Evolutionary conservation across 257 asterid species (phyloP), one percentile per base, ranked within the genome.

Genomic region (Nicotiana benthamiana): DNA sequence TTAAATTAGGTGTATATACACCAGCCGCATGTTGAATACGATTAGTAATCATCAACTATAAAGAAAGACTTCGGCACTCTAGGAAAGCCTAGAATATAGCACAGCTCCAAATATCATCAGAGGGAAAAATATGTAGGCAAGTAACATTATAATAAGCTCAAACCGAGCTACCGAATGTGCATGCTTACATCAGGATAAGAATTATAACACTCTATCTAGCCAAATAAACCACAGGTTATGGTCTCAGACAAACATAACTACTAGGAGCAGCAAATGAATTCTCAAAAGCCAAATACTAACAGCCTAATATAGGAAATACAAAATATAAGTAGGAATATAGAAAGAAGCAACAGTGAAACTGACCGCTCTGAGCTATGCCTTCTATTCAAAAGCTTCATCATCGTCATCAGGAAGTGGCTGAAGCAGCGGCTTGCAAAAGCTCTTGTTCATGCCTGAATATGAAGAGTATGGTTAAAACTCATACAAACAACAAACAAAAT

Each of bases 401-500:
- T 92, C 97, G 0, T 93, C 98, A 61, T 93, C 98, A 0, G 98
- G 97, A 64, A 93, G 96, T n/a, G 98, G 98, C 87, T 90, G 96
- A n/a, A 36, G 62, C 83, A n/a, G 92, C 92, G 0, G 97, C 97
- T 70, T 66, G 80, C 2, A 36, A 62, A n/a, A 93, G 92, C 86
- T 93, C 97, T 0, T 86, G 90, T 83, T 93, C 98, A 65, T 93
- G 97, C 85, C 97, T 93, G 75, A 27, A 28, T 4, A 57, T 36
- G 9, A 40, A 36, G 15, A 9, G 56, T 24, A 24, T 22, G 60
- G 78, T 7, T 24, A 24, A 24, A 40, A 40, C 9, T n/a, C n/a
- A n/a, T n/a, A n/a, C n/a, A n/a, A n/a, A n/a, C n/a, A n/a, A n/a
- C n/a, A n/a, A n/a, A n/a, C n/a, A n/a, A n/a, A n/a, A n/a, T n/a